These are phyloP conservation scores for Rhizopogon vinicolor DNA, from an alignment of 768 basidiomycete genomes.

Conservation along the genomic window DNA sequence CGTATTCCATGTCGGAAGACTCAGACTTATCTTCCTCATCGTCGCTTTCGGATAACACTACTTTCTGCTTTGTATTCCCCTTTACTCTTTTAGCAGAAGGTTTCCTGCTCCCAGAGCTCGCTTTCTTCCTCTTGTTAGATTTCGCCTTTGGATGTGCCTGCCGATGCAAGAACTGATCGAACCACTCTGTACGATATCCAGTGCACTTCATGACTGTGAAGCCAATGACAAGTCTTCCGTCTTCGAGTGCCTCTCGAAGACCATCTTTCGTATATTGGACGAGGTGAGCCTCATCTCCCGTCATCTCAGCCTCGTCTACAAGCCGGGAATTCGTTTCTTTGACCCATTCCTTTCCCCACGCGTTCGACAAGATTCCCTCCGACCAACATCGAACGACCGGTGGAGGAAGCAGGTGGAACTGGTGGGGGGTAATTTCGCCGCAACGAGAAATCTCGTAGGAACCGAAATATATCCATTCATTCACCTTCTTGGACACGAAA, in stretches of 20 bases:
- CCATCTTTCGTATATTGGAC: slow-evolving; percentile 2
- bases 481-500: slow-evolving; percentile 8
- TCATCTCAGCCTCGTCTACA: neutral
- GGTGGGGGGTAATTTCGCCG: slow-evolving; percentile 10
- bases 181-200: slow-evolving; percentile 16
- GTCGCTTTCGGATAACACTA: neutral
- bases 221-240: slow-evolving; percentile 12
- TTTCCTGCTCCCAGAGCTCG: neutral
- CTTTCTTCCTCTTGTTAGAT: neutral
- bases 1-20: slow-evolving; percentile 1
- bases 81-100: neutral
- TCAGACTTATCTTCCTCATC: slow-evolving; percentile 13
- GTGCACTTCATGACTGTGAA: slow-evolving; percentile 17
- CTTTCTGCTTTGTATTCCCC: neutral
- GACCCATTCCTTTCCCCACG: slow-evolving; percentile 4
- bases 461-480: slow-evolving; percentile 5
- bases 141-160: slow-evolving; percentile 11
- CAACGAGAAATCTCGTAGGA: slow-evolving; percentile 6
- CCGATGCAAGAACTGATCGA: slow-evolving; percentile 10
- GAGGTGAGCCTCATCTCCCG: neutral
- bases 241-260: slow-evolving; percentile 8
- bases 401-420: slow-evolving; percentile 6
- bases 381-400: slow-evolving; percentile 8
- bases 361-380: neutral
- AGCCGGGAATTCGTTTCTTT: neutral